phyloP scores from a whole-genome alignment of 2,329 filamentous ascomycete genomes.

The Ophiosphaerella narmari region DNA sequence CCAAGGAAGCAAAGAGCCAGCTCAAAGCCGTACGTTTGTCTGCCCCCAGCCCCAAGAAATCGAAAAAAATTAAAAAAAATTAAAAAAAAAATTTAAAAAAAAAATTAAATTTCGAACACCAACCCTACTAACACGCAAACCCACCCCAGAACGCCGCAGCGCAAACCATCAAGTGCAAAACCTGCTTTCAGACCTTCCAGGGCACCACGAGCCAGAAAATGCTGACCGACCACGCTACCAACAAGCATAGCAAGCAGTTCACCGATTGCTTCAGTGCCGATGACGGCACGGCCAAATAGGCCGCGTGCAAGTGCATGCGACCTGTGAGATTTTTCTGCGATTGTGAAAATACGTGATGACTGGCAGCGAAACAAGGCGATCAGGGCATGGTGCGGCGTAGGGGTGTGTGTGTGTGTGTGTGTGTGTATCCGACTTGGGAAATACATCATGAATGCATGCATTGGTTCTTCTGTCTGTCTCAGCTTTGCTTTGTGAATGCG shows the following conservation, averaged over 20 bases:
- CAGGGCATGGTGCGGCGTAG: too few species aligned
- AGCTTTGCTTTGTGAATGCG: too few species aligned
- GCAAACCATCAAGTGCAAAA: constrained; percentile 75
- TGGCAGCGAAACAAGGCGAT: too few species aligned
- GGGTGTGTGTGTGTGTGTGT: too few species aligned
- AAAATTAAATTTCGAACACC: too few species aligned
- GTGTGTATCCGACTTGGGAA: too few species aligned
- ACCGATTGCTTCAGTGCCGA: constrained; percentile 66
- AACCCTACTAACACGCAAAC: constrained; percentile 3
- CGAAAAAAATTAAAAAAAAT: too few species aligned
- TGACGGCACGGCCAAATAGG: constrained; percentile 37
- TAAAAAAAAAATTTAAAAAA: too few species aligned
- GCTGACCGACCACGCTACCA: constrained; percentile 71
- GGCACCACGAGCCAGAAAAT: constrained; percentile 75
- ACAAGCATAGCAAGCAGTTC: constrained; percentile 77
- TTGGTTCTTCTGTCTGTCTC: too few species aligned
- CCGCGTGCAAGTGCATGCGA: constrained; percentile 1
- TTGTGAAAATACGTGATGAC: too few species aligned
- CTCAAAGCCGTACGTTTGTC: constrained; percentile 40
- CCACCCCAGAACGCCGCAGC: constrained; percentile 68
- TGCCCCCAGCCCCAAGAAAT: neutral
- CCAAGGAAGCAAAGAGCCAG: constrained; percentile 42
- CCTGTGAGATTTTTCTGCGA: neutral
- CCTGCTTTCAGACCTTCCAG: constrained; percentile 79
- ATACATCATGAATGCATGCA: too few species aligned